Percentiles rank a stretch among this genome's conserved stretches.
Conservation (phyloP, 2,329 filamentous ascomycete genomes). For the Xylariaceae sp. region DNA sequence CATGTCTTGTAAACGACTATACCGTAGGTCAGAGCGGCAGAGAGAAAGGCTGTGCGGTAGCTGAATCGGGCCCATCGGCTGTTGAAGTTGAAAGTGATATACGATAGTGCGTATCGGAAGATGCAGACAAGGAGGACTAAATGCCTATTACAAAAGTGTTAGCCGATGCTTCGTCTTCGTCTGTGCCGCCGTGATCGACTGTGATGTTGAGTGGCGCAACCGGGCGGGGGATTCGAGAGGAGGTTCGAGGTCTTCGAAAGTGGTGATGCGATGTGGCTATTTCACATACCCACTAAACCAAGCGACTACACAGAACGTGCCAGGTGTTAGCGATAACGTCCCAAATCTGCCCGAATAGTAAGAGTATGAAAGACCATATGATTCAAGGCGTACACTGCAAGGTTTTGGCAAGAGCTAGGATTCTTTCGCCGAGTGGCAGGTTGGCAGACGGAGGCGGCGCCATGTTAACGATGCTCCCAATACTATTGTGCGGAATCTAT, state of each 20-base stretch:
- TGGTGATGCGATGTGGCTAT: constrained; percentile 12
- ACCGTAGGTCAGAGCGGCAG: constrained; percentile 90
- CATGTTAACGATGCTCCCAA: constrained; percentile 51
- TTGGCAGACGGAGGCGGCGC: constrained; percentile 75
- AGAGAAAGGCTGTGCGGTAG: constrained; percentile 89
- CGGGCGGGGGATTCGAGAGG: constrained; percentile 2
- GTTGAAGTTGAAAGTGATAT: constrained; percentile 87
- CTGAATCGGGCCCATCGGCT: constrained; percentile 77
- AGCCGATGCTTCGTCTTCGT: too few relatives aligned
- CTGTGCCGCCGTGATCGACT: neutral
- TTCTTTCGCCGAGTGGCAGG: constrained; percentile 74
- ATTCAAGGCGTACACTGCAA: constrained; percentile 74
- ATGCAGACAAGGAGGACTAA: constrained; percentile 84
- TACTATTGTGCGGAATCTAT: neutral
- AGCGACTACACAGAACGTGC: constrained; percentile 58
- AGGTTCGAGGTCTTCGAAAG: neutral
- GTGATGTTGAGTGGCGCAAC: neutral
- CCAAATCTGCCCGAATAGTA: too few relatives aligned
- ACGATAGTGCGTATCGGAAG: constrained; percentile 82
- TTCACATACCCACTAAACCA: constrained; percentile 79
- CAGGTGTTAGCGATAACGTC: constrained; percentile 42
- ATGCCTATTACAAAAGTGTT: constrained; percentile 63
- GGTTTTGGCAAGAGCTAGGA: constrained; percentile 82
- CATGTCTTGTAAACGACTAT: constrained; percentile 99
- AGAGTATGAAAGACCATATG: too few relatives aligned